Percentiles rank a stretch among this genome's conserved stretches.
phyloP scores from a whole-genome alignment of 805 yeast species.

The Candida vaughaniae region DNA sequence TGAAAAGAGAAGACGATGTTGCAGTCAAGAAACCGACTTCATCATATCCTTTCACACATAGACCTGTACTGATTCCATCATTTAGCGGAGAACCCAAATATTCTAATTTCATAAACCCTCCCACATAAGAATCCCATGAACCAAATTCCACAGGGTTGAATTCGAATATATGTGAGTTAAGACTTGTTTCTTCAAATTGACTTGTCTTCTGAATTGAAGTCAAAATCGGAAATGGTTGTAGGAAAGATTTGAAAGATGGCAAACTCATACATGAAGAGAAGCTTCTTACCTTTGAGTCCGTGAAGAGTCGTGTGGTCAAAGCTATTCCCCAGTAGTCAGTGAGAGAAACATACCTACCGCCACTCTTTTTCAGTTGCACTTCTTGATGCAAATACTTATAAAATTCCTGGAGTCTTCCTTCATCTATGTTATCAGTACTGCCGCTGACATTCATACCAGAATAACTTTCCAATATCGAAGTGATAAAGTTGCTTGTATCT shows the following conservation, averaged over 20 bases:
- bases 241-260: constrained; percentile 32
- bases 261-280: constrained; percentile 34
- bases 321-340: constrained; percentile 75
- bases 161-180: constrained; percentile 50
- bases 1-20: constrained; percentile 64
- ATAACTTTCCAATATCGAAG: not conserved
- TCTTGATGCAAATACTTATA: constrained; percentile 54
- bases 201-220: constrained; percentile 39
- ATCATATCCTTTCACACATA: constrained; percentile 54
- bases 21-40: constrained; percentile 60
- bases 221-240: constrained; percentile 52
- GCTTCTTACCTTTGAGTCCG: constrained; percentile 36
- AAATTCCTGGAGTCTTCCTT: constrained; percentile 21
- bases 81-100: constrained; percentile 51
- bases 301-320: constrained; percentile 46
- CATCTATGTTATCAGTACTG: not conserved
- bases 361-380: constrained; percentile 49
- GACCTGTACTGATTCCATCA: constrained; percentile 38
- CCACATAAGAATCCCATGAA: constrained; percentile 54
- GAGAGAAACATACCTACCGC: constrained; percentile 56
- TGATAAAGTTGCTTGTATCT: not conserved
- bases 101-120: constrained; percentile 48
- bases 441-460: not conserved
- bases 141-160: constrained; percentile 69
- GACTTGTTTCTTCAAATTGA: constrained; percentile 20